phyloP scores from a whole-genome alignment of 306 rosid species.

The Corylus heterophylla region DNA sequence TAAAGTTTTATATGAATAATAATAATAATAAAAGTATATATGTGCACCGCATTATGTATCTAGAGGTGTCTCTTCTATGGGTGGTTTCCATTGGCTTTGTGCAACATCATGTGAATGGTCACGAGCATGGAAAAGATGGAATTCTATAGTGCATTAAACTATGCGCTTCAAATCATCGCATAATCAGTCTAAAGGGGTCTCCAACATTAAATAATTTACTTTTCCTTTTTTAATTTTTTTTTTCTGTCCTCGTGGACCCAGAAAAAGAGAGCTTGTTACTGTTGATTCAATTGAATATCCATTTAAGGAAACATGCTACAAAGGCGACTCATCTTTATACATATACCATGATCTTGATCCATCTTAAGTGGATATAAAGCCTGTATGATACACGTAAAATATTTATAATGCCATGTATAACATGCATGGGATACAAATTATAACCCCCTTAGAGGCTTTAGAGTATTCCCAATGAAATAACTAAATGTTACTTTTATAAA shows the following conservation, averaged over 20 bases:
- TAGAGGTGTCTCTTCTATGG: background rate
- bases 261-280: background rate
- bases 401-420: too few species aligned
- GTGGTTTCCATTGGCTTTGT: slow-evolving; percentile 8
- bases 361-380: background rate
- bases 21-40: too few species aligned
- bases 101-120: slow-evolving; percentile 36
- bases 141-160: slow-evolving; percentile 6
- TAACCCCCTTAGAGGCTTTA: too few species aligned
- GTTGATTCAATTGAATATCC: background rate
- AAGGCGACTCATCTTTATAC: slow-evolving; percentile 2
- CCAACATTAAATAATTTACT: slow-evolving; percentile 7
- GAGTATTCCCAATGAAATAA: too few species aligned
- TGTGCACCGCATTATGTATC: background rate
- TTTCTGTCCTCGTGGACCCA: background rate
- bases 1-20: too few species aligned
- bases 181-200: slow-evolving; percentile 19
- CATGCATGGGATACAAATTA: too few species aligned
- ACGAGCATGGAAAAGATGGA: background rate
- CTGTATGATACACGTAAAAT: background rate
- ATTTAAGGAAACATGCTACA: slow-evolving; percentile 7
- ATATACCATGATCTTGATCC: background rate
- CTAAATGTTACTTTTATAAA: too few species aligned
- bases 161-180: slow-evolving; percentile 23
- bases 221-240: too few species aligned